A percentile compares a stretch with the other conserved stretches of the same genome.
These are phyloP conservation scores for Chenopodium berlandieri DNA, from an alignment of 148 eudicot species.

Conservation along the genomic window DNA sequence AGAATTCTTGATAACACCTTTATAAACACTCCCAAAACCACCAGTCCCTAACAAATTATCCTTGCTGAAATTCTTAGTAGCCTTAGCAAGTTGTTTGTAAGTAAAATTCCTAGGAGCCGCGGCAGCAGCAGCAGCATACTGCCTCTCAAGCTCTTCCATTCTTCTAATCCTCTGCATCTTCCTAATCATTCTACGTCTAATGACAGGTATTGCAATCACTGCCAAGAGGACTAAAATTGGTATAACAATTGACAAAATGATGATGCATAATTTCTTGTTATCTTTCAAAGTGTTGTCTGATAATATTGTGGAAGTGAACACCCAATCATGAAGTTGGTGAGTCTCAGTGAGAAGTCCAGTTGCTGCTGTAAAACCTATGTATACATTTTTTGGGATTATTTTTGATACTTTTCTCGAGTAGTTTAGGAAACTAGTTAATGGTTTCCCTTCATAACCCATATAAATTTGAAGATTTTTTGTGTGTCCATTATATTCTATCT, in stretches of 20 bases:
- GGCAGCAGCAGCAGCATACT: constrained; percentile 38
- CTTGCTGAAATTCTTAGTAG: constrained; percentile 56
- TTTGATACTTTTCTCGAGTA: constrained; percentile 36
- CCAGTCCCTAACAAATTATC: constrained; percentile 67
- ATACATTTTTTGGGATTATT: constrained; percentile 41
- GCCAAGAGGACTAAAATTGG: constrained; percentile 29
- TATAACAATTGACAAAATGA: constrained; percentile 23
- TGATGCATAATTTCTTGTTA: constrained; percentile 19
- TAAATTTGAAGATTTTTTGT: constrained; percentile 40
- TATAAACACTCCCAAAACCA: constrained; percentile 75
- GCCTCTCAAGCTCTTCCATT: constrained; percentile 45
- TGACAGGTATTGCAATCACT: constrained; percentile 25
- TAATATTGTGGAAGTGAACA: constrained; percentile 42
- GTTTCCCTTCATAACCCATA: constrained; percentile 41
- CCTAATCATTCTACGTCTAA: constrained; percentile 14
- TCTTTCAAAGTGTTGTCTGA: constrained; percentile 38
- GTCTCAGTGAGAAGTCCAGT: constrained; percentile 52
- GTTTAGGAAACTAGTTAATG: constrained; percentile 41
- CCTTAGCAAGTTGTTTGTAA: constrained; percentile 52
- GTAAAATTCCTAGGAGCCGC: constrained; percentile 48
- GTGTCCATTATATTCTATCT: constrained; percentile 53
- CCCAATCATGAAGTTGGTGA: constrained; percentile 62
- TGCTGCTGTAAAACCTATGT: constrained; percentile 63
- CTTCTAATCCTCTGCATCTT: constrained; percentile 28
- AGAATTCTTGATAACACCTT: constrained; percentile 41